Evolutionary conservation across 345 rosid species (phyloP).

Genomic region (Eucalyptus pauciflora): DNA sequence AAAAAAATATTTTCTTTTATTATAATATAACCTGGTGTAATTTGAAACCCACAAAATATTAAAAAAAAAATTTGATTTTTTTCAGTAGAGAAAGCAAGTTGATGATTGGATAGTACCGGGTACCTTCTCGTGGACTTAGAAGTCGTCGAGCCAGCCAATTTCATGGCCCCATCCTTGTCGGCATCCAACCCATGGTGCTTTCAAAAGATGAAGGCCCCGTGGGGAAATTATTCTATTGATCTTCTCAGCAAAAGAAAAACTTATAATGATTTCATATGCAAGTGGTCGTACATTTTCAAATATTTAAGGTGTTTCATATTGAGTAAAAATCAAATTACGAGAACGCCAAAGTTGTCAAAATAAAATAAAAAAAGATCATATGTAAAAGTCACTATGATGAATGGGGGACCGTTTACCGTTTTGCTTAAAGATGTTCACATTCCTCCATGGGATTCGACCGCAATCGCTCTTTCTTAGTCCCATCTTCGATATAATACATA

Average conservation of each 20-base stretch:
- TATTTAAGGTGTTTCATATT: not conserved
- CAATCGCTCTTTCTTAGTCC: not conserved
- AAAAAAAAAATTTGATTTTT: not conserved
- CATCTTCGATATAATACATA: not conserved
- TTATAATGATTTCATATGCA: not conserved
- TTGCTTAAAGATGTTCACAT: not conserved
- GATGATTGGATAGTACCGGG: not conserved
- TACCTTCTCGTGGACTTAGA: not conserved
- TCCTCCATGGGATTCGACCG: not conserved
- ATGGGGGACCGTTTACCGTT: not conserved
- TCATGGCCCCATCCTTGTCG: not conserved
- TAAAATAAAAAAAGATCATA: not conserved
- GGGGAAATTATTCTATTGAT: not conserved
- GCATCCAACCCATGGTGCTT: not conserved
- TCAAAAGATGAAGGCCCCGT: not conserved
- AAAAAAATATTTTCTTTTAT: too few species aligned
- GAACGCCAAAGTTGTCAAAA: not conserved
- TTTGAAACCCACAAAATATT: not conserved
- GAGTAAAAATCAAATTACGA: not conserved
- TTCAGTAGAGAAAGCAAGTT: not conserved
- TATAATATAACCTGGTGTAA: not conserved
- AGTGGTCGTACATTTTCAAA: not conserved
- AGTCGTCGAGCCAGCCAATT: not conserved
- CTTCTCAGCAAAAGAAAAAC: not conserved
- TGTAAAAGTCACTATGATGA: not conserved